Evolutionary conservation across 257 asterid species (phyloP), one percentile per base, ranked within the genome.

Genomic region (Solanum chiquidenum): DNA sequence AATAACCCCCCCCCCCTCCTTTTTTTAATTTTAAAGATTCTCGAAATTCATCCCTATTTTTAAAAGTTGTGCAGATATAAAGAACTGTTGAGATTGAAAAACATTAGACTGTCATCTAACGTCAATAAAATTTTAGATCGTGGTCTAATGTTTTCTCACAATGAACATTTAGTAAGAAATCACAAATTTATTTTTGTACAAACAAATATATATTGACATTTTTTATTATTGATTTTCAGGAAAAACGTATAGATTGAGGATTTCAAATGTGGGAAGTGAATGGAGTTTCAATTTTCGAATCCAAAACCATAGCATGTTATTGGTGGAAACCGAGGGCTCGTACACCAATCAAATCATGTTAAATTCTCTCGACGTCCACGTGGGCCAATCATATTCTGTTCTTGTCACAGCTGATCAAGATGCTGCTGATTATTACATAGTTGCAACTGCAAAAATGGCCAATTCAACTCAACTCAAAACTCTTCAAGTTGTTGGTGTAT

Each of bases 381-480:
- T 93, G 5, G 98, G 98, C 31, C 98, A 95, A 49, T 95, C 98
- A 44, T 95, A 95, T 89, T 94, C 98, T 23, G 96, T 94, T 77
- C 94, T 95, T 46, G 92, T 95, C 55, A 90, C 94, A 60, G 89
- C 93, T 33, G 90, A 92, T 87, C 93, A 93, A 52, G n/a, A 76
- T n/a, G 66, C 74, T 2, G 86, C 79, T 4, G 98, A 95, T 86
- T 94, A 92, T 66, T 95, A 93, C 64, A 64, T 94, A 0, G 97
- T 93, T 1, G 97, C 98, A 8, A 93, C 92, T 68, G 96, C 98
- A 1, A 94, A 93, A 90, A 83, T 91, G 91, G 88, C 76, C 2
- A 60, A 88, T 16, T 21, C 62, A 40, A 82, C 88, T 3, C 10
- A 79, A 6, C 87, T 90, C 16, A 83, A 46, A 29, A 16, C 90